A percentile compares a stretch with the other conserved stretches of the same genome.
These are phyloP conservation scores for Diutina siamensis DNA, from an alignment of 1,139 yeast genomes.

Conservation along the genomic window DNA sequence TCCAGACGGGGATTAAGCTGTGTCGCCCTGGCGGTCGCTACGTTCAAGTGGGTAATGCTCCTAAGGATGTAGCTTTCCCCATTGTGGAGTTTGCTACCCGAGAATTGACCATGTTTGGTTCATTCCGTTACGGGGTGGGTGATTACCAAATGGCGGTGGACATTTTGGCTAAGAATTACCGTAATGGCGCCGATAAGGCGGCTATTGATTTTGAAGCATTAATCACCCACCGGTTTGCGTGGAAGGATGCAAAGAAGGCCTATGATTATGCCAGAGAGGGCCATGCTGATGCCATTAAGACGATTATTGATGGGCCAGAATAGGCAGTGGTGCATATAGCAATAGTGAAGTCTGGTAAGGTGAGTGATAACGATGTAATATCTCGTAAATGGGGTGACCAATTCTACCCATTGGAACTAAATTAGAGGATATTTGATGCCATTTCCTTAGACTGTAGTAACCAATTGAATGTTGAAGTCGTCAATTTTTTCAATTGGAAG, in stretches of 20 bases:
- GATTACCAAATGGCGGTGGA: slow-evolving; percentile 70
- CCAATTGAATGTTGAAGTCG: too few species aligned
- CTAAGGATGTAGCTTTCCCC: slow-evolving; percentile 57
- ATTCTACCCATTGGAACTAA: too few species aligned
- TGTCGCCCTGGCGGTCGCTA: slow-evolving; percentile 52
- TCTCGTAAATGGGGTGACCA: too few species aligned
- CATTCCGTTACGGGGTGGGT: slow-evolving; percentile 72
- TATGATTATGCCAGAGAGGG: slow-evolving; percentile 54
- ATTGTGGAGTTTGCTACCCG: slow-evolving; percentile 59
- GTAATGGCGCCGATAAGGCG: slow-evolving; percentile 43
- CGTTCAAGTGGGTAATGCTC: slow-evolving; percentile 73
- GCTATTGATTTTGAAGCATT: slow-evolving; percentile 38
- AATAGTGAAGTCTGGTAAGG: too few species aligned
- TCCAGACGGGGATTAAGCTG: slow-evolving; percentile 48
- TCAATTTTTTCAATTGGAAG: too few species aligned
- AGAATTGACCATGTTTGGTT: slow-evolving; percentile 62
- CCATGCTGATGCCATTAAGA: slow-evolving; percentile 27
- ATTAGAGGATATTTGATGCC: too few species aligned
- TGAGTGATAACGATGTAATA: too few species aligned
- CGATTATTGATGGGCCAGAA: slow-evolving; percentile 36
- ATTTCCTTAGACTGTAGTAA: too few species aligned
- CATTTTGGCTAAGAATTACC: slow-evolving; percentile 47
- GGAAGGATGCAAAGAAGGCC: slow-evolving; percentile 70
- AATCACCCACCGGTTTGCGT: slow-evolving; percentile 67
- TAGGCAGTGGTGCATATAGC: too few species aligned